Conservation (phyloP, 1,284 basidiomycete species). For the Papiliotrema laurentii region DNA sequence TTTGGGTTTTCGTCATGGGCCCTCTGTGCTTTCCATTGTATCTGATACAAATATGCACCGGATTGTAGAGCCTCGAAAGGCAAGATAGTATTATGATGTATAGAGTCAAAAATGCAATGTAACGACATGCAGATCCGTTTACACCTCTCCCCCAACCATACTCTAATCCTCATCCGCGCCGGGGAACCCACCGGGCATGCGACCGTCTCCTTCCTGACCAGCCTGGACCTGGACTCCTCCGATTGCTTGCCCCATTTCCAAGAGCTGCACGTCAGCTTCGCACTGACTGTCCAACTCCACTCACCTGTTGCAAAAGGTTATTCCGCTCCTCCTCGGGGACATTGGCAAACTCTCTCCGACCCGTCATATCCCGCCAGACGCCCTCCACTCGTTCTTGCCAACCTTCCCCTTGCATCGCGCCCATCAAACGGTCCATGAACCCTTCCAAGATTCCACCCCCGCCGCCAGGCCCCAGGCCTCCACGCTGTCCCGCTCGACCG, state of each 20-base stretch:
- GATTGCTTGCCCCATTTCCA: conserved; percentile 8
- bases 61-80: background rate
- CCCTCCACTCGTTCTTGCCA: conserved; percentile 20
- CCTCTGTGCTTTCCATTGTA: background rate
- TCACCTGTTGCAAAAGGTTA: conserved; percentile 25
- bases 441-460: conserved; percentile 14
- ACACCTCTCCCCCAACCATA: background rate
- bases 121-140: background rate
- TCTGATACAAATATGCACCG: background rate
- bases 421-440: conserved; percentile 16
- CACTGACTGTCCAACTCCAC: background rate
- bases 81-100: background rate
- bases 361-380: conserved; percentile 13
- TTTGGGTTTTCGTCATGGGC: conserved; percentile 2
- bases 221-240: conserved; percentile 6
- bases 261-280: conserved; percentile 1
- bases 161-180: conserved; percentile 5
- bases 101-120: background rate
- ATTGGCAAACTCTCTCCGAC: conserved; percentile 16
- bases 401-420: conserved; percentile 2
- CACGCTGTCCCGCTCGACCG: conserved; percentile 1
- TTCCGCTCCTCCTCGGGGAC: conserved; percentile 26
- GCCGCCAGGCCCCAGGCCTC: conserved; percentile 4
- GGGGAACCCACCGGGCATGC: conserved; percentile 36
- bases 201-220: conserved; percentile 5